These are phyloP conservation scores for Lophium mytilinum DNA, from an alignment of 495 filamentous ascomycete genomes.

Conservation along the genomic window DNA sequence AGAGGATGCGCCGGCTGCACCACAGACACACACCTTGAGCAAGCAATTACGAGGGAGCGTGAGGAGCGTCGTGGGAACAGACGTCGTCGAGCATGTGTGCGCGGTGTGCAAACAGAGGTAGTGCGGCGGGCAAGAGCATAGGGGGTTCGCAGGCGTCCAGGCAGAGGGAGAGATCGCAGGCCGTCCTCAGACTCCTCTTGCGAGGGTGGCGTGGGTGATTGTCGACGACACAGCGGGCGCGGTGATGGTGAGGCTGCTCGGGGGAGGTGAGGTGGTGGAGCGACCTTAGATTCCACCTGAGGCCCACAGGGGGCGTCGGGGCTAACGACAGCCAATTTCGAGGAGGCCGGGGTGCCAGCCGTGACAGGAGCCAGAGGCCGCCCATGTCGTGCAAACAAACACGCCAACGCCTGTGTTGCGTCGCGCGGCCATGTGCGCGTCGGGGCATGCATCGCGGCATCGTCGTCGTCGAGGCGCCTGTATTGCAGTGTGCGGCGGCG, in stretches of 20 bases:
- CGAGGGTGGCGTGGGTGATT: constrained; percentile 4
- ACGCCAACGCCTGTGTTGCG: too few relatives aligned
- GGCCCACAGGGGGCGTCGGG: too few relatives aligned
- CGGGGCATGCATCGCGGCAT: too few relatives aligned
- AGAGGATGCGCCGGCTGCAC: not conserved
- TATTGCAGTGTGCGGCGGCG: too few relatives aligned
- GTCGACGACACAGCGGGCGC: constrained; percentile 24
- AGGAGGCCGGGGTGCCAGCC: too few relatives aligned
- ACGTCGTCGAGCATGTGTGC: not conserved
- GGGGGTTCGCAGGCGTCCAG: not conserved
- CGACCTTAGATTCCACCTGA: too few relatives aligned
- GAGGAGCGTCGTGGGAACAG: not conserved
- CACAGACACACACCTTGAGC: constrained; percentile 11
- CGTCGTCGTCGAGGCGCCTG: too few relatives aligned
- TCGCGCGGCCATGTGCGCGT: too few relatives aligned
- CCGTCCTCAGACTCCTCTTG: constrained; percentile 6
- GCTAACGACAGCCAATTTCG: too few relatives aligned
- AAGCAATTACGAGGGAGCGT: constrained; percentile 12
- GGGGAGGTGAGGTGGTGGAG: not conserved
- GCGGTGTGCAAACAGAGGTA: not conserved
- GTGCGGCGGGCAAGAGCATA: not conserved
- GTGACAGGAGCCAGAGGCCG: too few relatives aligned
- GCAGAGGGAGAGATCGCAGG: not conserved
- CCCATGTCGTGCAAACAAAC: too few relatives aligned
- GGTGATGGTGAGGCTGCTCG: constrained; percentile 11